Evolutionary conservation across 169 alveolate genomes (phyloP), one percentile per base, ranked within the genome.

Genomic region (Plasmodium coatneyi): DNA sequence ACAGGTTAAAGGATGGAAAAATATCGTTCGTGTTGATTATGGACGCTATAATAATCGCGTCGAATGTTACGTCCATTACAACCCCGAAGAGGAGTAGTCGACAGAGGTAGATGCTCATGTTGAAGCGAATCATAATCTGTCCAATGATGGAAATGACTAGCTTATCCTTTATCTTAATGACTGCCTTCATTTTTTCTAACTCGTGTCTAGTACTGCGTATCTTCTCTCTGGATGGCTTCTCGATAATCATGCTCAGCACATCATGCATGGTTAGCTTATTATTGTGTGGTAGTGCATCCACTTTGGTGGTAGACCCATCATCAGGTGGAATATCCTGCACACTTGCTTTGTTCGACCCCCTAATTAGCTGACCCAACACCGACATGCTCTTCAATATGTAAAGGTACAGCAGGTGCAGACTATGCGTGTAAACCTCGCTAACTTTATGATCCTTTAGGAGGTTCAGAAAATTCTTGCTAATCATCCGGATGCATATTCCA

Each of bases 401-500:
- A 2, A 83, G 54, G 22, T 83, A 83, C 32, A 83, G 54, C 4
- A 52, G 25, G 71, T 83, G 92, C n/a, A 83, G 52, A n/a, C 92
- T 71, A 25, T 83, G 92, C 7, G 92, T 83, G 34, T 83, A 83
- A 12, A 83, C 43, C 54, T 83, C 92, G 22, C 83, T 70, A 14
- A 83, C 52, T 16, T 83, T 83, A 49, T 83, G 92, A 43, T 83
- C 92, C 36, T 82, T 83, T 32, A 83, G 28, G 12, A 83, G 39
- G 10, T 10, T 30, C 22, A 83, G 14, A 83, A 83, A 83, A 41
- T 83, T n/a, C 56, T 83, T 83, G 46, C 92, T 83, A 4, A 83
- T 83, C 92, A 83, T 83, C 16, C 92, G 74, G 1, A 83, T 83
- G 78, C 92, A 83, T 5, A 83, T 83, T 4, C 92, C 92, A 83